Conservation (phyloP, 108 stramenopile genomes). For the Phaeodactylum tricornutum region DNA sequence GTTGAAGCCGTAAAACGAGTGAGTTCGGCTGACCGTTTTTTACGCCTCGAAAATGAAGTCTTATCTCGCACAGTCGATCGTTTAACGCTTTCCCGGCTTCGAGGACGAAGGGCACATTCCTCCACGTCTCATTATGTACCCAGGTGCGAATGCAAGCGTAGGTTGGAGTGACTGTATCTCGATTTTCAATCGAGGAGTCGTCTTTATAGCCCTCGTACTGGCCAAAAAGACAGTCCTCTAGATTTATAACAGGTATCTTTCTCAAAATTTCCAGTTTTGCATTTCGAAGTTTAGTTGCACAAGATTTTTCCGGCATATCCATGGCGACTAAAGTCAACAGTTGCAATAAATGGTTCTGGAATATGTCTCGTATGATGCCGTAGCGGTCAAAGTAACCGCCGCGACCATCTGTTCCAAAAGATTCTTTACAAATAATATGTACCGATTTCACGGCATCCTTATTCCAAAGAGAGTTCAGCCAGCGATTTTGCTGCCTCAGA, state of each 20-base stretch:
- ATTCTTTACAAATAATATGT: conserved; percentile 59
- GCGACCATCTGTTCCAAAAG: conserved; percentile 81
- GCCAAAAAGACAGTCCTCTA: conserved; percentile 84
- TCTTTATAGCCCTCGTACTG: conserved; percentile 90
- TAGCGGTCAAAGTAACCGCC: conserved; percentile 94
- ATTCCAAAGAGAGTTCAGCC: conserved; percentile 77
- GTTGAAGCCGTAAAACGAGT: conserved; percentile 87
- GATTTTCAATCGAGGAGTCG: conserved; percentile 78
- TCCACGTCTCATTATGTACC: conserved; percentile 93
- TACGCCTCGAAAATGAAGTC: conserved; percentile 71
- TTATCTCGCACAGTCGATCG: conserved; percentile 85
- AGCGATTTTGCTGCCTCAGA: conserved; percentile 66
- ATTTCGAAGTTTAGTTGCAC: conserved; percentile 75
- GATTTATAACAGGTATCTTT: conserved; percentile 51
- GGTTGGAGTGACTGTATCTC: conserved; percentile 83
- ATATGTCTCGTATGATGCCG: conserved; percentile 91
- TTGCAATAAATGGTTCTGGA: conserved; percentile 93
- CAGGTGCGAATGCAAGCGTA: conserved; percentile 76
- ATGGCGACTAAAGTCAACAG: conserved; percentile 70
- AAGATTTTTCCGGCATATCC: conserved; percentile 66
- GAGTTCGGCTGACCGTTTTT: conserved; percentile 47
- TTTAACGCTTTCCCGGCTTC: conserved; percentile 96
- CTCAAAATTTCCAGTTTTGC: conserved; percentile 88
- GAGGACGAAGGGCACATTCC: conserved; percentile 93
- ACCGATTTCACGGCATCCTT: conserved; percentile 34